Evolutionary conservation across 176 grass and related monocot species (phyloP), one percentile per base, ranked within the genome.

Genomic region (Eleusine indica): DNA sequence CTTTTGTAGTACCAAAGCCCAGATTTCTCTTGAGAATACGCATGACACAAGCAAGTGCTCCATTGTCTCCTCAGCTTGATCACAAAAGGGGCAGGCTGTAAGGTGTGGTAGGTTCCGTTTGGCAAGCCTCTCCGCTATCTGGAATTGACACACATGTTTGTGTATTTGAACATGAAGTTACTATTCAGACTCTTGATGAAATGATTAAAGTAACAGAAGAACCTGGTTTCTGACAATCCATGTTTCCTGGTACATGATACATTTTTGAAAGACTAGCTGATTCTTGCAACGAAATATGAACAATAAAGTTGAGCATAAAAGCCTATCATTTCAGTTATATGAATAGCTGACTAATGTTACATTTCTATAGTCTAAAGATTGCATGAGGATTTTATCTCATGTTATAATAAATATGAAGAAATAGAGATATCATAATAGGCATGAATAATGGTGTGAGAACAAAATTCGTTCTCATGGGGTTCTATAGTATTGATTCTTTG

Each of bases 401-500:
- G 74, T 63, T 85, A 80, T 9, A 76, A 65, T 37, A 85, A 48
- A 22, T 32, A 82, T 76, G 25, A 9, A 87, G 28, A 47, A 77
- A 43, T 74, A 74, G 21, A 49, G 70, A 40, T 88, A 11, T 30
- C 47, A 58, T 42, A 47, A 40, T 74, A 48, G 29, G 42, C 15
- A 70, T 61, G 17, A 14, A 52, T 68, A 57, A 76, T 9, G 46
- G 10, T 3, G 4, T 5, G 66, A 75, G 41, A 37, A 65, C 49
- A n/a, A 4, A 28, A 52, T 53, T 70, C 30, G 12, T 51, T 72
- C 37, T 66, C 44, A 81, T 39, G 77, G 44, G 18, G 47, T 67
- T 66, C 6, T 79, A 60, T 67, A 63, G 77, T 40, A 75, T 70
- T 78, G 66, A 78, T 67, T 85, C 19, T 62, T 46, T 6, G 57